Percentiles rank a stretch among this genome's conserved stretches.
phyloP scores from a whole-genome alignment of 306 rosid genomes.

The Cucurbita pepo region DNA sequence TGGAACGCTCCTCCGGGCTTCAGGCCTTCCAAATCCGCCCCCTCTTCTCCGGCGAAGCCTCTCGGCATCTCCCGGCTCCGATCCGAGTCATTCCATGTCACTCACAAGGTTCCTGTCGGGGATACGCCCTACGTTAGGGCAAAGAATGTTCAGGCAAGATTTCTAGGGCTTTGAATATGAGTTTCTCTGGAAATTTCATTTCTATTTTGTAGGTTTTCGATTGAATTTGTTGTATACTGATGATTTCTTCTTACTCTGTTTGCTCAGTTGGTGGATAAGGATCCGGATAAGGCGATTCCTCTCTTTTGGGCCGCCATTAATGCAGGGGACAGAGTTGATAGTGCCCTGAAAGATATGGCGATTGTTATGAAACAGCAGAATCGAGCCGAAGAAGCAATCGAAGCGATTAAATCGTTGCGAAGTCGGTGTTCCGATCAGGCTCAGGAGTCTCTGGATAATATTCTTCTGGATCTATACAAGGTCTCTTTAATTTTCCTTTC shows the following conservation, averaged over 20 bases:
- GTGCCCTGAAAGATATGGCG: slow-evolving; percentile 97
- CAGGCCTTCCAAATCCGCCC: slow-evolving; percentile 89
- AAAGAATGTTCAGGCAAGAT: slow-evolving; percentile 71
- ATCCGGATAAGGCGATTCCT: slow-evolving; percentile 89
- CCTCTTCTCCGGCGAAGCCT: slow-evolving; percentile 93
- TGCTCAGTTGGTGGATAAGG: slow-evolving; percentile 79
- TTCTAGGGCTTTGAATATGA: not conserved
- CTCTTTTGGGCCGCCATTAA: slow-evolving; percentile 95
- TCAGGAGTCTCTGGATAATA: slow-evolving; percentile 93
- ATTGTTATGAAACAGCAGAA: slow-evolving; percentile 97
- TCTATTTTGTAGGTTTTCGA: not conserved
- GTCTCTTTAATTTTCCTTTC: slow-evolving; percentile 7
- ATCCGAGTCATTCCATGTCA: slow-evolving; percentile 61
- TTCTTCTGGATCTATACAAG: slow-evolving; percentile 90
- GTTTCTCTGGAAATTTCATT: not conserved
- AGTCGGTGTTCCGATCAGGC: slow-evolving; percentile 87
- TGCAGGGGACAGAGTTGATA: slow-evolving; percentile 91
- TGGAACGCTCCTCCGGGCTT: slow-evolving; percentile 96
- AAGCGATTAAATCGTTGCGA: slow-evolving; percentile 80
- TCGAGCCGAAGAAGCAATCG: slow-evolving; percentile 91
- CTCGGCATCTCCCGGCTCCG: slow-evolving; percentile 52
- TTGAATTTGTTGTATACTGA: not conserved
- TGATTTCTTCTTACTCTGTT: not conserved
- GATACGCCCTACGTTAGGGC: slow-evolving; percentile 94
- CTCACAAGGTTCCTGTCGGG: slow-evolving; percentile 80